Evolutionary conservation across 306 rosid genomes (phyloP).

Genomic region (Citrullus amarus): DNA sequence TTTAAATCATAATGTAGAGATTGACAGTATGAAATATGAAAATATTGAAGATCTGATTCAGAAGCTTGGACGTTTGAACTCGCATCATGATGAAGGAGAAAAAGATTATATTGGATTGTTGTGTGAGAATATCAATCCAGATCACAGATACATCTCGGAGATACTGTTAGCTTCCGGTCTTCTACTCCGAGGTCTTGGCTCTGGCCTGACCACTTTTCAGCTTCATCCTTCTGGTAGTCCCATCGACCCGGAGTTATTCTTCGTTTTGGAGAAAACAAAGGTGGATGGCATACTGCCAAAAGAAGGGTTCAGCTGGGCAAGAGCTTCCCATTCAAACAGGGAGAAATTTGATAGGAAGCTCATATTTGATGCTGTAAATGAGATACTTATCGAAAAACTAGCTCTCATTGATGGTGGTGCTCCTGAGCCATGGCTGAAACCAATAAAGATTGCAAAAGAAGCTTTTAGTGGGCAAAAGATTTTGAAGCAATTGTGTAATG

Average conservation of each 20-base stretch:
- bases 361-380: slow-evolving; percentile 77
- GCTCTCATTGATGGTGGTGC: slow-evolving; percentile 17
- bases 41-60: slow-evolving; percentile 71
- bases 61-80: slow-evolving; percentile 66
- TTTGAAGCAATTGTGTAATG: slow-evolving; percentile 62
- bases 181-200: slow-evolving; percentile 57
- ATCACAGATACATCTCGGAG: slow-evolving; percentile 75
- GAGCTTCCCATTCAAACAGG: slow-evolving; percentile 13
- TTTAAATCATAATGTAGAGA: slow-evolving; percentile 31
- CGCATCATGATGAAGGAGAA: slow-evolving; percentile 59
- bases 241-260: slow-evolving; percentile 78
- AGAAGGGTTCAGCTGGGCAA: slow-evolving; percentile 29
- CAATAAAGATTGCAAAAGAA: slow-evolving; percentile 43
- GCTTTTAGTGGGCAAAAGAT: slow-evolving; percentile 60
- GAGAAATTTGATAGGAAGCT: slow-evolving; percentile 63
- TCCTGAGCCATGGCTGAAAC: slow-evolving; percentile 47
- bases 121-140: slow-evolving; percentile 66
- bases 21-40: slow-evolving; percentile 54
- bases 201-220: slow-evolving; percentile 53
- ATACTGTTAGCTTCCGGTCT: slow-evolving; percentile 81
- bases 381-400: slow-evolving; percentile 49
- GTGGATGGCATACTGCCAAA: slow-evolving; percentile 45
- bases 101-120: slow-evolving; percentile 72
- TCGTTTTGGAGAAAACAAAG: slow-evolving; percentile 78
- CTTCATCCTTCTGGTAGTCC: slow-evolving; percentile 71